Base-by-base conservation (phyloP, 2,329 filamentous ascomycete genomes). In the Phaeophleospora eucalypticola region DNA sequence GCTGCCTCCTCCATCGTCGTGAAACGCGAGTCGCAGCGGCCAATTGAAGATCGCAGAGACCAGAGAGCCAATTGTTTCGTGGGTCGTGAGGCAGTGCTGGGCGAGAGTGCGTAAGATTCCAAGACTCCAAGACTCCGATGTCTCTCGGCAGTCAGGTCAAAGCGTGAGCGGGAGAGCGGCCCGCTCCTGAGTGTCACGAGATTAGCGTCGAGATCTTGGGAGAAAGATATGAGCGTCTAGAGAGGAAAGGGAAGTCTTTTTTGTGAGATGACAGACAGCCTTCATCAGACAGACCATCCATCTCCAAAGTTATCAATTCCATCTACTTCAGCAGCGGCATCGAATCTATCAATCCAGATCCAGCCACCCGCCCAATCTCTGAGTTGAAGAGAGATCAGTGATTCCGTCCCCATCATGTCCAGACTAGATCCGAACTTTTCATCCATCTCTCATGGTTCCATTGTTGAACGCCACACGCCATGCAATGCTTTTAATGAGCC, bases 391-490 rank as follows among this genome's bases (percentile, higher is more conserved):
- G 52, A 54, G 52, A 41, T 44, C 48, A 43, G 33, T 15, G 20
- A 32, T 36, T 20, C 7, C 24, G 45, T 40, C 46, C 20, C n/a
- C 18, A 18, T 8, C 10, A 24, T 49, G 49, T 41, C 44, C 27
- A 43, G 36, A 33, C 46, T 39, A 36, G 29, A 32, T 40, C 40
- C 36, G 19, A 39, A 27, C 29, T 43, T 29, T 20, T n/a, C n/a
- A n/a, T n/a, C n/a, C n/a, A n/a, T n/a, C n/a, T n/a, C n/a, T n/a
- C n/a, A n/a, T 38, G 37, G 43, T n/a, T 20, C 43, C 43, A 19
- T 52, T 54, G 54, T 57, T 57, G 54, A 57, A 57, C 54, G 54
- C 54, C 53, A 41, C 54, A 53, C 55, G 55, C 55, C 55, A 46
- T 45, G 53, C 55, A 54, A 53, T 55, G 52, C 52, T 46, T 56